These are phyloP conservation scores for Amphicarpaea edgeworthii DNA, from an alignment of 306 rosid species.

Conservation along the genomic window DNA sequence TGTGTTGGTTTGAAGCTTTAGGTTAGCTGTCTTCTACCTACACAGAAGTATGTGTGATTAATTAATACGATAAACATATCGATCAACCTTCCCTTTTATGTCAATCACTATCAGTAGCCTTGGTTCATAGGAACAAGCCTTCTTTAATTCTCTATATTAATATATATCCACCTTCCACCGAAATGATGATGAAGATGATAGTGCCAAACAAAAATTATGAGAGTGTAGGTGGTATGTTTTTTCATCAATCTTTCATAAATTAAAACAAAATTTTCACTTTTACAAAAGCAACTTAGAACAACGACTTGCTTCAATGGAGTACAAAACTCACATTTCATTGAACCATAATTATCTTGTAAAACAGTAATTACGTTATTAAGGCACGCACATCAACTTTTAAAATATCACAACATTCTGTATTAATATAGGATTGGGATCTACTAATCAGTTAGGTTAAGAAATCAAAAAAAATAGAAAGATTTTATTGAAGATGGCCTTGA, in stretches of 20 bases:
- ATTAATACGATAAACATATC: conserved; percentile 43
- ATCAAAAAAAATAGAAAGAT: too few species aligned
- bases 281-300: conserved; percentile 6
- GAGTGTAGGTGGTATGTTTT: conserved; percentile 21
- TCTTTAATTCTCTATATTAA: too few species aligned
- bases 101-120: conserved; percentile 36
- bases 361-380: not conserved
- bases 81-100: conserved; percentile 31
- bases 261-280: not conserved
- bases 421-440: too few species aligned
- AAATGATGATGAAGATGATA: conserved; percentile 1
- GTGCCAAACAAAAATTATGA: conserved; percentile 13
- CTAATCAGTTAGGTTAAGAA: too few species aligned
- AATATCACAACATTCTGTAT: not conserved
- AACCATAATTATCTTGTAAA: not conserved
- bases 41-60: not conserved
- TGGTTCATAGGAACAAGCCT: conserved; percentile 32
- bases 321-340: not conserved
- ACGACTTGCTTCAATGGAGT: not conserved
- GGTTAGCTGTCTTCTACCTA: conserved; percentile 38
- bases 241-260: conserved; percentile 24
- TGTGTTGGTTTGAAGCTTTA: conserved; percentile 5
- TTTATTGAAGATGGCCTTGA: too few species aligned
- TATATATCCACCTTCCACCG: not conserved
- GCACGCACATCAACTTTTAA: not conserved